phyloP scores from a whole-genome alignment of 78 protist genomes.

The Dictyostelium capitatum region DNA sequence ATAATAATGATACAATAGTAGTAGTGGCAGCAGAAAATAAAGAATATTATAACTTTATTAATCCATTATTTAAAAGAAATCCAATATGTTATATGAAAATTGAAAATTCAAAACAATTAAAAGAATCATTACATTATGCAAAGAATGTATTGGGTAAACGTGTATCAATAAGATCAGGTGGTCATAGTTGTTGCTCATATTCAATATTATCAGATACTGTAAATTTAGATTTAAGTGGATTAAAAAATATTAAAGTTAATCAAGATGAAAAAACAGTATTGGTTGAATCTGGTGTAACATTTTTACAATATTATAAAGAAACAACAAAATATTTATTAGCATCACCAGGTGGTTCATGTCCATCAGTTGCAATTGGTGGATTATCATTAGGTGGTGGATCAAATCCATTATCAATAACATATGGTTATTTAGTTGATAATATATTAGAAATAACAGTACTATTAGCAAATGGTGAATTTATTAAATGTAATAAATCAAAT shows the following conservation, averaged over 20 bases:
- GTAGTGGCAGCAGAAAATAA: background rate
- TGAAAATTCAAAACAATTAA: background rate
- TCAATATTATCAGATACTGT: conserved; percentile 22
- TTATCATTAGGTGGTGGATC: conserved; percentile 39
- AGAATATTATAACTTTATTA: background rate
- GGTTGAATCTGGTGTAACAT: conserved; percentile 41
- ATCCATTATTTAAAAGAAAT: background rate
- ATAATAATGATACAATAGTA: background rate
- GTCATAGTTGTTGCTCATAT: conserved; percentile 33
- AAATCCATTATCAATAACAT: conserved; percentile 15
- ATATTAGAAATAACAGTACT: conserved; percentile 1
- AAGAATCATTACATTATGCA: conserved; percentile 25
- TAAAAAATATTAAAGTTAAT: background rate
- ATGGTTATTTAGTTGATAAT: conserved; percentile 31
- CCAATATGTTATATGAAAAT: conserved; percentile 5
- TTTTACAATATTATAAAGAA: conserved; percentile 7
- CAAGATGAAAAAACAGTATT: background rate
- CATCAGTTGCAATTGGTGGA: conserved; percentile 43
- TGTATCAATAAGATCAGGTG: conserved; percentile 37
- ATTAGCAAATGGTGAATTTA: background rate
- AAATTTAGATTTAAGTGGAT: conserved; percentile 25
- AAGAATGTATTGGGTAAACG: background rate
- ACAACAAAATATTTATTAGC: conserved; percentile 13
- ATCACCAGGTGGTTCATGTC: conserved; percentile 53
- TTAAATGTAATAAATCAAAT: background rate